Evolutionary conservation across 2,329 filamentous ascomycete genomes (phyloP).

Genomic region (Hypoxylon sp.): DNA sequence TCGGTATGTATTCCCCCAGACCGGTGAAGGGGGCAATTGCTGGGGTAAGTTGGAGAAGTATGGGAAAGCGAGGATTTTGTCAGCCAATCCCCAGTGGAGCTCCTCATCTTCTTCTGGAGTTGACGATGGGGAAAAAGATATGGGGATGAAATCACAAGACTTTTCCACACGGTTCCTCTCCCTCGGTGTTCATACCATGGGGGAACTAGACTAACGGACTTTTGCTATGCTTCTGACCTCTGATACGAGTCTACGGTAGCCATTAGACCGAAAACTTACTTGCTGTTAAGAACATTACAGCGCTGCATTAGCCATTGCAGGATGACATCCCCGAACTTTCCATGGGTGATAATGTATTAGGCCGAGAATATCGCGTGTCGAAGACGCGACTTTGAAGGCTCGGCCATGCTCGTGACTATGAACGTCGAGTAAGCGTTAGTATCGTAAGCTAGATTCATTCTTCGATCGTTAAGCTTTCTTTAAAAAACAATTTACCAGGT

Average conservation of each 20-base stretch:
- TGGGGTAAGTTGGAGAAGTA: conserved; percentile 19
- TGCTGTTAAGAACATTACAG: conserved; percentile 4
- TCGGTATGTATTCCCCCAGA: conserved; percentile 15
- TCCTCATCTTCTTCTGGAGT: conserved; percentile 17
- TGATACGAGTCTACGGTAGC: conserved; percentile 21
- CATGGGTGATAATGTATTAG: conserved; percentile 34
- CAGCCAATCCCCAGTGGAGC: conserved; percentile 23
- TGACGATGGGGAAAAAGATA: conserved; percentile 33
- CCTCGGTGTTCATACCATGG: conserved; percentile 26
- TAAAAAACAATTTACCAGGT: background rate
- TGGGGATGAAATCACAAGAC: conserved; percentile 16
- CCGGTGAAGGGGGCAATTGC: conserved; percentile 7
- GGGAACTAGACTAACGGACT: conserved; percentile 20
- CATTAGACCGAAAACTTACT: conserved; percentile 31
- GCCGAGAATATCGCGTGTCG: conserved; percentile 29
- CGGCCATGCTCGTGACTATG: background rate
- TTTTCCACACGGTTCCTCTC: conserved; percentile 18
- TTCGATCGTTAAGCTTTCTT: background rate
- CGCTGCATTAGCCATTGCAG: conserved; percentile 23
- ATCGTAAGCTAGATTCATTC: background rate
- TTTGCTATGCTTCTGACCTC: conserved; percentile 15
- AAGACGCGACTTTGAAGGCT: conserved; percentile 5
- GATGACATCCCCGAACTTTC: conserved; percentile 29
- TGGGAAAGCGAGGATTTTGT: conserved; percentile 6
- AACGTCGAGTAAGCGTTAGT: background rate